Evolutionary conservation across 1,284 basidiomycete genomes (phyloP), one percentile per base, ranked within the genome.

Genomic region (Cryptococcus amylolentus): DNA sequence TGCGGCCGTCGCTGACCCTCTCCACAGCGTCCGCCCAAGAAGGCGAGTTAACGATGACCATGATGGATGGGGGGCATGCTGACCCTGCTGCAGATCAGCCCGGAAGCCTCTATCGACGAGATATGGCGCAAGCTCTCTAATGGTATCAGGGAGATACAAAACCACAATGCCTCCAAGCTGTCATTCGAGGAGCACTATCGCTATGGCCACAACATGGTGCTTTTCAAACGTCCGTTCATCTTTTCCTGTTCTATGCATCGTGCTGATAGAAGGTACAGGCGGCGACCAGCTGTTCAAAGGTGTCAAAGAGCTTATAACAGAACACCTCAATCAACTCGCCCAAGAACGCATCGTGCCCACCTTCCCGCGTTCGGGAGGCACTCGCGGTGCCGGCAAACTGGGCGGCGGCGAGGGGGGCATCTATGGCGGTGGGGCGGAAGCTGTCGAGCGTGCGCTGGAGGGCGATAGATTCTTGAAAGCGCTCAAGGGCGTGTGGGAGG

Each of bases 111-210:
- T 26, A 75, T 76, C 61, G 75, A 76, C 49, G 75, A 76, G 51
- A 76, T 71, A 26, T 78, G 75, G 73, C 57, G 63, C 1, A 75
- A 73, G 58, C 67, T 78, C 0, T 64, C 77, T 3, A 57, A 60
- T 39, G 97, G 97, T 64, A 94, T 99, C 66, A 83, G 85, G 56
- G 91, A 97, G 80, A 98, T 99, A 56, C 91, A 96, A 76, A 89
- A 91, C 66, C 91, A 96, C 78, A 91, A 96, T 77, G 91, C 92
- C 7, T 86, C 86, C 55, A 88, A 87, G 69, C 84, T 99, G 31
- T 96, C 91, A 14, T 98, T 94, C 70, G 96, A 98, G 77, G 95
- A 97, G 79, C 93, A 95, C 69, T 93, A 96, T 73, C 84, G 93
- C 44, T 92, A 89, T 72, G 91, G 88, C 20, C 96, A 96, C 77